phyloP scores from a whole-genome alignment of 306 rosid genomes.

The Amphicarpaea edgeworthii region DNA sequence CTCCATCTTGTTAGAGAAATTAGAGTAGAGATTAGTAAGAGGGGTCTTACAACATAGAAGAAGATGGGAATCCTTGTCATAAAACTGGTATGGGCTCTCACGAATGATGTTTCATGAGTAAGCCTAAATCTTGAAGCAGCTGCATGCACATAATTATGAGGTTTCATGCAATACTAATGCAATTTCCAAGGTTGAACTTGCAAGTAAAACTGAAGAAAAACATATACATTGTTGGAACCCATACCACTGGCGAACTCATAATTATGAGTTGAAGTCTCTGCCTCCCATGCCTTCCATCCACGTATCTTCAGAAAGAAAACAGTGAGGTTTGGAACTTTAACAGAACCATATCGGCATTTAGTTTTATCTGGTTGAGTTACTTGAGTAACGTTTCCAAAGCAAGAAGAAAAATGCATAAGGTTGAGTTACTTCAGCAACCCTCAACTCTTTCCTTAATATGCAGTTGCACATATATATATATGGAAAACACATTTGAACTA shows the following conservation, averaged over 20 bases:
- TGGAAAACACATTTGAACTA: conserved; percentile 5
- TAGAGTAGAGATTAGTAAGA: conserved; percentile 15
- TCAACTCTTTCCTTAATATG: conserved; percentile 4
- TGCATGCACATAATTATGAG: conserved; percentile 41
- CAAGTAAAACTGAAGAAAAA: neutral
- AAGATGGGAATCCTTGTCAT: conserved; percentile 77
- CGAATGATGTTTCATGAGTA: conserved; percentile 91
- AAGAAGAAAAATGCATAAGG: conserved; percentile 6
- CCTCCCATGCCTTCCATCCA: conserved; percentile 98
- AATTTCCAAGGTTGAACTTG: conserved; percentile 19
- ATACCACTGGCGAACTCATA: conserved; percentile 84
- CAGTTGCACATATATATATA: neutral
- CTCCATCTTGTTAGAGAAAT: neutral
- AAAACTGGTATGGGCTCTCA: conserved; percentile 78
- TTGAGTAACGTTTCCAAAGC: neutral
- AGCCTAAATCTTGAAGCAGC: conserved; percentile 87
- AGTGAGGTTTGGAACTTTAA: neutral
- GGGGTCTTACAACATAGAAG: conserved; percentile 77
- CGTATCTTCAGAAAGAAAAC: conserved; percentile 70
- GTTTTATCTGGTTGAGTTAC: no score
- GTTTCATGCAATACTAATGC: neutral
- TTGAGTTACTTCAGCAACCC: conserved; percentile 6
- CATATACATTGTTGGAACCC: conserved; percentile 10
- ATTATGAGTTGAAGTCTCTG: conserved; percentile 66
- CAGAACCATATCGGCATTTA: neutral